These are phyloP conservation scores for Selenicereus undatus DNA, from an alignment of 148 eudicot genomes.

Conservation along the genomic window DNA sequence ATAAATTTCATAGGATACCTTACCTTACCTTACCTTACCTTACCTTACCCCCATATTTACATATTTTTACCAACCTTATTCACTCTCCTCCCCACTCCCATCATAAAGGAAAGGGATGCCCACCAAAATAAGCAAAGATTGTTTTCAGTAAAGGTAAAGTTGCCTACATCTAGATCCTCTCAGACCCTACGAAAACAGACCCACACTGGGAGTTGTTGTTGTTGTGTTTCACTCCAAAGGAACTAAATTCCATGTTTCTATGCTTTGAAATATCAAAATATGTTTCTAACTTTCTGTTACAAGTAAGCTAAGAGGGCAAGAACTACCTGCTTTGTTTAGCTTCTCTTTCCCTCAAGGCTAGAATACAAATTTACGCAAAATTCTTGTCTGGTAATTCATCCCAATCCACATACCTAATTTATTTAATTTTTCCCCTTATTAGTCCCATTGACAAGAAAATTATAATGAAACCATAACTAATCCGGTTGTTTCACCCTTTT, in stretches of 20 bases:
- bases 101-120: slow-evolving; percentile 11
- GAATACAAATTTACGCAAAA: slow-evolving; percentile 22
- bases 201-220: too few species aligned
- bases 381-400: slow-evolving; percentile 32
- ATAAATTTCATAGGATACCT: slow-evolving; percentile 32
- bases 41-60: too few species aligned
- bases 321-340: background rate
- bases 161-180: too few species aligned
- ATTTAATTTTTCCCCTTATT: background rate
- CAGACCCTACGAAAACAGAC: too few species aligned
- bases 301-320: slow-evolving; percentile 13
- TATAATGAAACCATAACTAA: background rate
- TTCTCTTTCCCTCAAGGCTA: slow-evolving; percentile 32
- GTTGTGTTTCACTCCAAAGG: background rate
- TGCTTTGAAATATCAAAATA: background rate
- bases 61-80: slow-evolving; percentile 7
- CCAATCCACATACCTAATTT: slow-evolving; percentile 29
- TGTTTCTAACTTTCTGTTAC: background rate
- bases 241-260: background rate
- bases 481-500: background rate
- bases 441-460: background rate
- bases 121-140: background rate
- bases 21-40: slow-evolving; percentile 17
- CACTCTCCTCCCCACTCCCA: background rate
- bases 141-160: too few species aligned